Evolutionary conservation across 805 yeast species (phyloP), one percentile per base, ranked within the genome.

Genomic region (Candida quercuum): DNA sequence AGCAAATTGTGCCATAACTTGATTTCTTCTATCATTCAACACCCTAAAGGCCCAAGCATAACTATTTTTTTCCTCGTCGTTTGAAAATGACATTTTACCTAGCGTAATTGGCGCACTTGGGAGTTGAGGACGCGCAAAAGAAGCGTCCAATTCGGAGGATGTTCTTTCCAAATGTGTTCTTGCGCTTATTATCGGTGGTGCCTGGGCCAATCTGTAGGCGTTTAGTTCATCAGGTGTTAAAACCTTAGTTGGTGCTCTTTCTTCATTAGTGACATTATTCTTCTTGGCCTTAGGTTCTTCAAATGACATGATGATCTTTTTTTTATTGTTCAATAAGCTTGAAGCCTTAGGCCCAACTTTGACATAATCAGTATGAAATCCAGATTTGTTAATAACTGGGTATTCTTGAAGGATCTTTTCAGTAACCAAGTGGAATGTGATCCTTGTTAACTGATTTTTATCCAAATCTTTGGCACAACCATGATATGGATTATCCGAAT

Each of bases 361-460:
- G 5, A 89, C 72, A 52, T 91, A 91, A 37, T 84, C 82, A 2
- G 83, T 66, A 0, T 95, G 84, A 64, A 81, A 89, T 0, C 96
- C 94, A n/a, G 77, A 72, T 16, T 72, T 76, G 48, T 78, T 85
- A 69, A 79, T 75, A 6, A 81, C 66, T 2, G 87, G 74, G 50
- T 79, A 82, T 55, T 89, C 97, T 40, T 69, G 70, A 25, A 93
- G 57, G 12, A 79, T 70, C 18, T 76, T 74, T 39, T 78, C 77
- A 10, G 84, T 73, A 20, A 86, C 71, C 41, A 93, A 61, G 46
- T 81, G 81, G 56, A 86, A 88, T 45, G 89, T 83, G 6, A 93
- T 74, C 43, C 98, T 67, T 58, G 89, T 96, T 22, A 86, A 69
- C 25, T 81, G 86, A 3, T 78, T 73, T 44, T 78, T 78, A n/a